Evolutionary conservation across 2,329 filamentous ascomycete species (phyloP), one percentile per base, ranked within the genome.

Genomic region (Cladosporium sp.): DNA sequence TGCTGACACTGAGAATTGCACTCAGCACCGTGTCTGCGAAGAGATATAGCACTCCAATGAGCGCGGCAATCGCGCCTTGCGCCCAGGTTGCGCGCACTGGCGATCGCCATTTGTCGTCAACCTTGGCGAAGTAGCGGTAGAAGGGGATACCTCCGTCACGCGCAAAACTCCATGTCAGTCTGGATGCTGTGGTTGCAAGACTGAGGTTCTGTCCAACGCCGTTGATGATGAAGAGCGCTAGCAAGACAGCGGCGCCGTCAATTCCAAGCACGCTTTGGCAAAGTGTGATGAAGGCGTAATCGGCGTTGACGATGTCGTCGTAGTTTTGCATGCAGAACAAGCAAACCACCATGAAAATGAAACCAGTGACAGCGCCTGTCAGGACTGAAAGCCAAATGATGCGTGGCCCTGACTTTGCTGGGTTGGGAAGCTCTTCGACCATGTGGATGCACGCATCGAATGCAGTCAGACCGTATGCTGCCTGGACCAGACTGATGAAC

Each of bases 381-480:
- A 81, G 67, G 0, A 87, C 82, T 0, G 84, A 82, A 21, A 86
- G 78, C 77, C 81, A 86, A 68, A 87, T 85, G 3, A 83, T 80
- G 18, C 77, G 78, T 0, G 85, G 85, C 0, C 81, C 82, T 65
- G 85, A 85, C 41, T 76, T 81, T 34, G 83, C 76, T 1, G 85
- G 84, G 4, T 78, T 75, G 1, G 85, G 84, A 1, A 87, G 84
- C 70, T 87, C 85, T 68, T 87, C 85, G 2, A 85, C 82, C 78
- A 87, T 82, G 71, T 87, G 85, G 44, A 87, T 85, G 38, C 85
- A 85, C 0, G 85, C 83, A 70, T 87, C 85, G 68, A 87, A 87
- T 1, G 85, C 85, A 0, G 84, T 86, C 18, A 86, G 74, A 1
- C 83, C 85, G 64, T 87, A 87, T 0, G 85, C 85, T 1, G 83